Base-by-base conservation (phyloP, 306 rosid genomes). In the Aeschynomene evenia region DNA sequence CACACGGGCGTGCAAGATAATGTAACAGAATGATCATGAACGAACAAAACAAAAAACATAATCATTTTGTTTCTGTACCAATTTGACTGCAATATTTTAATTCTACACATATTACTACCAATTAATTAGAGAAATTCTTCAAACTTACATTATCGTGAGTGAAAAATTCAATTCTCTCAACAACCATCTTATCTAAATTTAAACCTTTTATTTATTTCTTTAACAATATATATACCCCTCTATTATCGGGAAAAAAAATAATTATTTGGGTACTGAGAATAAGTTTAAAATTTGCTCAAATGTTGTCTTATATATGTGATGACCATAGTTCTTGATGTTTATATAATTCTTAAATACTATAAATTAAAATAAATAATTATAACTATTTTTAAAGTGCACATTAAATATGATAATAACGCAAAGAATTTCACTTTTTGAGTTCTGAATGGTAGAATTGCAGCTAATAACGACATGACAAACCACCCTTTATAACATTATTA, bases 401-500 rank as follows among this genome's bases (percentile, higher is more conserved):
- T n/a, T n/a, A n/a, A n/a, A n/a, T n/a, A n/a, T n/a, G n/a, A n/a
- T n/a, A n/a, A n/a, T n/a, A n/a, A n/a, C n/a, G n/a, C n/a, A 16
- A 12, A 26, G 13, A 19, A 33, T 50, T 49, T 57, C 49, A 28
- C 59, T 49, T 48, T 11, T 2, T 15, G 71, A 65, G 58, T 65
- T n/a, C 36, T 33, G 61, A 67, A 50, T 50, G 33, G 14, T 55
- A 51, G 37, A 48, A 52, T 52, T 48, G 62, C 34, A 7, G 63
- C 73, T 14, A 68, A 68, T 23, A 39, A 23, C 20, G 42, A 52
- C 28, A 48, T 54, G 54, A 26, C 65, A 69, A 54, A 51, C 61
- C 61, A 54, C 42, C 18, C 42, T 43, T 20, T 12, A 40, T 61
- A 22, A 33, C 31, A 50, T 9, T 6, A n/a, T 62, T 43, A 42